Base-by-base conservation (phyloP, 257 asterid species). In the Ilex aquifolium region DNA sequence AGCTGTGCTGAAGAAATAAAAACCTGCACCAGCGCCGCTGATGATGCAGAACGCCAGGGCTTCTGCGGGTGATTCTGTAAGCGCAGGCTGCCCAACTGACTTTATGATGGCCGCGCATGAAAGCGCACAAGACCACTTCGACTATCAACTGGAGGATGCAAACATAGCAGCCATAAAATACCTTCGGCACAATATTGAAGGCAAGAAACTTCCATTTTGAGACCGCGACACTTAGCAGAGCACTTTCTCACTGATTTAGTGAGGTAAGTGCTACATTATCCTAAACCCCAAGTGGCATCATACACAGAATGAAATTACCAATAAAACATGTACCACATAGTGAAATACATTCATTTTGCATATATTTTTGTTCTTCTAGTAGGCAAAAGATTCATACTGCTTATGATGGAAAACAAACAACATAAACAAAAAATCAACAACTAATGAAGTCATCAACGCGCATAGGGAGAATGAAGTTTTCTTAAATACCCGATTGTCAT, bases 401-500 rank as follows among this genome's bases (percentile, higher is more conserved):
- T 4, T 36, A 36, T 36, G 7, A 36, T 36, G 42, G 42, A 36
- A 36, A 36, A 36, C 8, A 21, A 4, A 36, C 42, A 36, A 4
- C 42, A 4, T 36, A 21, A 21, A 21, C 27, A 21, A 21, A 21
- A 21, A 21, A 21, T 21, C 27, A 21, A 21, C 27, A 21, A 21
- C 27, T 21, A 1, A 21, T 21, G 27, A 21, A 21, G 27, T 36
- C 42, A 36, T 4, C 8, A 36, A 36, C 5, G 1, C 5, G 42
- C 7, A 4, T 36, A 36, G 42, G 2, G 8, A 36, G 42, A 36
- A 36, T 36, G 42, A 36, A 36, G 42, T 36, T 36, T 6, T 14
- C 31, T 3, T 64, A 53, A 39, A 31, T 85, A 89, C 99, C 96
- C 79, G 87, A 72, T 92, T 92, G 80, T 92, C 99, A 78, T 92